Evolutionary conservation across 805 yeast species (phyloP), one percentile per base, ranked within the genome.

Genomic region (Brettanomyces nanus): DNA sequence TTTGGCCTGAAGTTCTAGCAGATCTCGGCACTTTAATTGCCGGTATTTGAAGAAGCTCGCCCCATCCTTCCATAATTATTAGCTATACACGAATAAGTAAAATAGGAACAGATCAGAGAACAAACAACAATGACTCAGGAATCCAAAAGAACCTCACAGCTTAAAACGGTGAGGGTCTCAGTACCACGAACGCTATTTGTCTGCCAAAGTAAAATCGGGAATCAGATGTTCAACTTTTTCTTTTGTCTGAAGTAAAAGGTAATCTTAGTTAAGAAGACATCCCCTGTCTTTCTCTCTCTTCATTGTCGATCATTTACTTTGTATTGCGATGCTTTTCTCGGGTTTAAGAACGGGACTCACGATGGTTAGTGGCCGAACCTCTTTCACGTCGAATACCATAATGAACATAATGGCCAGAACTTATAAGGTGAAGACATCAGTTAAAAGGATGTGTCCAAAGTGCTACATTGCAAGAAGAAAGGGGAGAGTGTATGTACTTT

Each of bases 391-490:
- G 10, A 33, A 22, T 15, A 23, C 29, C 6, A 10, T 22, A 9
- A 13, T 54, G 18, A 40, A 37, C 10, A 38, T 44, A 10, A 37
- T 54, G 14, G 42, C 60, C 13, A 76, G 97, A 61, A 80, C 87
- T 3, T 87, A 90, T 72, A 90, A 90, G 60, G 95, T 87, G 33
- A 79, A 90, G 61, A 78, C 97, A 4, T 75, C 97, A 1, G 95
- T 92, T 39, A 89, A 89, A 68, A 92, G 85, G 68, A 82, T 85
- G 63, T 92, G 98, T 61, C 71, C 80, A 28, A 92, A 85, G 58
- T 92, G 98, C 60, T 83, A 81, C 50, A 75, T 85, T 62, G 96
- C 92, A 9, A 82, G 94, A 63, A 81, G 97, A 62, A 92, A 89
- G 64, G 98, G 98, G 30, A 73, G 92, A 53, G 90, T 89, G 10